phyloP scores from a whole-genome alignment of 345 rosid genomes.

The Xanthoceras sorbifolium region DNA sequence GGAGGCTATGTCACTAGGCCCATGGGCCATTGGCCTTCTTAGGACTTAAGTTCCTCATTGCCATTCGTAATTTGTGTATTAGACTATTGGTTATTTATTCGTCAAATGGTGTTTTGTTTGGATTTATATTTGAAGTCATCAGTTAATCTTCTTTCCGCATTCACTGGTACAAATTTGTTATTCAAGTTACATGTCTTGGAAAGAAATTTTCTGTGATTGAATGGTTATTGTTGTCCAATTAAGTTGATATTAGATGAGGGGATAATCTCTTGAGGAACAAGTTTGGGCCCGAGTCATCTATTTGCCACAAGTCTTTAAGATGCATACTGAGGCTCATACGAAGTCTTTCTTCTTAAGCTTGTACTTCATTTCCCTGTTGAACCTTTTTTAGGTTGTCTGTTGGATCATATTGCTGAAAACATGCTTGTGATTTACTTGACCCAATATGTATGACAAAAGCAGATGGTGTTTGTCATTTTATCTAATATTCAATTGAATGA shows the following conservation, averaged over 20 bases:
- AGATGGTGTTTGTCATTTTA: background rate
- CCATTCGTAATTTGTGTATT: background rate
- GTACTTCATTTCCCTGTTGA: background rate
- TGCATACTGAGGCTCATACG: background rate
- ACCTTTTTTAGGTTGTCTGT: background rate
- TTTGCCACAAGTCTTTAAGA: background rate
- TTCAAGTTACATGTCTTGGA: background rate
- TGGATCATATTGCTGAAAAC: background rate
- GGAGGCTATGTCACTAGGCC: background rate
- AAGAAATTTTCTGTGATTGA: background rate
- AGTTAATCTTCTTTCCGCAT: background rate
- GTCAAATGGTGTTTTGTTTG: background rate
- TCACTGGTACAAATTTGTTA: background rate
- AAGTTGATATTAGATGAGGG: background rate
- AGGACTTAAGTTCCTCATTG: background rate
- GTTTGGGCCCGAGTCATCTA: background rate
- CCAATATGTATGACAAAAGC: background rate
- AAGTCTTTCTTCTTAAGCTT: background rate
- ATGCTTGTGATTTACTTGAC: background rate
- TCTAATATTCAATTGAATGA: background rate
- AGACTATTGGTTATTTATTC: background rate
- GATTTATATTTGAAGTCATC: background rate
- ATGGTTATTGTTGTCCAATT: background rate
- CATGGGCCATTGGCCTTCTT: background rate
- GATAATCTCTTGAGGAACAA: background rate